A percentile compares a stretch with the other conserved stretches of the same genome.
Evolutionary conservation across 345 rosid genomes (phyloP).

Genomic region (Erucastrum elatum): DNA sequence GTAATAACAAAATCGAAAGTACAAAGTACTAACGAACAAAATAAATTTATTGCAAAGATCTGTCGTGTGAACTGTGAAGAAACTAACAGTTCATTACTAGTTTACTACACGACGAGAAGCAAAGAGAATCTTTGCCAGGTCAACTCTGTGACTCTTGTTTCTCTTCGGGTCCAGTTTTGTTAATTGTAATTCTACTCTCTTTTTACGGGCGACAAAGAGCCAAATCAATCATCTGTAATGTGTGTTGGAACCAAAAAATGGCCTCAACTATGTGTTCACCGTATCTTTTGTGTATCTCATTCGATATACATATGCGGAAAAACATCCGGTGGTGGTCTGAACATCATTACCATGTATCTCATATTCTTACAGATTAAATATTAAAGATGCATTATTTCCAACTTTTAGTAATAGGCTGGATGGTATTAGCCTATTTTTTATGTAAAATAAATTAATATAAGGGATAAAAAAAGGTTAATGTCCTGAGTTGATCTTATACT

Average conservation of each 20-base stretch:
- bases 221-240: background rate
- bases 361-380: background rate
- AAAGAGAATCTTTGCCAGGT: slow-evolving; percentile 15
- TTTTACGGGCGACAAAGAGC: background rate
- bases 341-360: background rate
- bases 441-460: background rate
- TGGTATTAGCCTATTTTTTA: background rate
- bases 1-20: background rate
- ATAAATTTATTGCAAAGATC: no score
- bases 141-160: slow-evolving; percentile 13
- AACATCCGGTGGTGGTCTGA: background rate
- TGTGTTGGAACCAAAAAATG: background rate
- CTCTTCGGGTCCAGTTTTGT: background rate
- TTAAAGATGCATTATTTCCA: background rate
- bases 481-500: background rate
- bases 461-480: background rate
- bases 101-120: background rate
- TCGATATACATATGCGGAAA: background rate
- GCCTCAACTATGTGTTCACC: background rate
- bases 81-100: slow-evolving; percentile 3
- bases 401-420: background rate
- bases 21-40: background rate
- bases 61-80: background rate
- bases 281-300: background rate
- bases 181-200: background rate